Evolutionary conservation across 306 rosid genomes (phyloP), one percentile per base, ranked within the genome.

Genomic region (Prunus padus): DNA sequence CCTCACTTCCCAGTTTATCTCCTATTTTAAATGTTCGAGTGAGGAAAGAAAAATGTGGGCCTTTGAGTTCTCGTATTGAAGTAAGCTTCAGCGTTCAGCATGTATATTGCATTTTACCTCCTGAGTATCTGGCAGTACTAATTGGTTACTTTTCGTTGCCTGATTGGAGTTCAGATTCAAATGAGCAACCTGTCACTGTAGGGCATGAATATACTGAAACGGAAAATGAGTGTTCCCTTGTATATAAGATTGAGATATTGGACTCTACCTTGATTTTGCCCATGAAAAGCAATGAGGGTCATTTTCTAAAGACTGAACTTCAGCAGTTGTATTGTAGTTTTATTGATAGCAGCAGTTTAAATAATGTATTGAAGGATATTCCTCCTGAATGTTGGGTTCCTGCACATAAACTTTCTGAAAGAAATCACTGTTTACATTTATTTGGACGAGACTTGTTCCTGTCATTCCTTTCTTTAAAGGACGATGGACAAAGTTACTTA

Each of bases 41-140:
- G 67, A 85, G 84, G 81, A 88, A 86, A 79, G 82, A 61, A 65
- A 83, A 60, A 28, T 75, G 55, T 61, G 74, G 70, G 31, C 72
- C 86, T 50, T 81, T 80, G 60, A 72, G 86, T 75, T 79, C 83
- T n/a, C 69, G 64, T 65, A 66, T 87, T 66, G 98, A 92, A 84
- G 75, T 94, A 72, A 81, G 88, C 80, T 57, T 94, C 16, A 71
- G 92, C 60, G 64, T 92, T 55, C 98, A 95, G 82, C 96, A 95
- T 84, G 98, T 95, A 28, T 85, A 76, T 86, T 95, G 97, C 82
- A 71, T 92, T 89, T 74, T 95, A 76, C 93, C 97, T 12, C 88
- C 96, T 61, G 98, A 95, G 74, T 95, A 79, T 87, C 85, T 95
- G 60, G 93, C 97, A 63, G 79, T 94, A 76, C 80, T 94, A 56